A percentile compares a stretch with the other conserved stretches of the same genome.
These are phyloP conservation scores for Chlamydomonas reinhardtii DNA, from an alignment of 163 green algal species.

Conservation along the genomic window DNA sequence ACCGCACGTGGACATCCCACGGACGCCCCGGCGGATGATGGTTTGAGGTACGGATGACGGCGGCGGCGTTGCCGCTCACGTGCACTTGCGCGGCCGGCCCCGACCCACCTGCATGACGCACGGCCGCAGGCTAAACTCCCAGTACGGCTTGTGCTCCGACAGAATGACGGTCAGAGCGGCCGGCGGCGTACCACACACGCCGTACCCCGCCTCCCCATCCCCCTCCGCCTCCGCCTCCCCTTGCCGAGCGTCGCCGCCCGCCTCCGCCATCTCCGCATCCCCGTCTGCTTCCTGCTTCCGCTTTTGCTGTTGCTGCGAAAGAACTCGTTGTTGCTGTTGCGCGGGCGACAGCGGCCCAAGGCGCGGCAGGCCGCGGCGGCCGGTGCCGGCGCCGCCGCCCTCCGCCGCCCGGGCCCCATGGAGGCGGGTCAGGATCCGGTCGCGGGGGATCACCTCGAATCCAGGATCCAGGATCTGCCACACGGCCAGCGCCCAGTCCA, in stretches of 20 bases:
- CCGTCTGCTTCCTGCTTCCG: neutral
- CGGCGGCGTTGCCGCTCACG: too few species aligned
- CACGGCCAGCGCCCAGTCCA: slow-evolving; percentile 6
- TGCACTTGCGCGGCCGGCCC: too few species aligned
- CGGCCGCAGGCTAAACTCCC: neutral
- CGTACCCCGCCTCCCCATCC: neutral
- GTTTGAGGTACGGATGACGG: too few species aligned
- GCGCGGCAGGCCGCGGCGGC: too few species aligned
- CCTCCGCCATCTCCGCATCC: neutral
- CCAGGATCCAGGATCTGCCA: slow-evolving; percentile 12
- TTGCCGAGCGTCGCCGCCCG: neutral
- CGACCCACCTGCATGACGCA: slow-evolving; percentile 7
- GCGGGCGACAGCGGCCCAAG: too few species aligned
- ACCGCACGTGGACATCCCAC: too few species aligned
- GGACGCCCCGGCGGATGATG: too few species aligned
- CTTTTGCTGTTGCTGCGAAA: too few species aligned
- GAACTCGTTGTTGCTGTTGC: too few species aligned
- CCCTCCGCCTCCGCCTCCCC: too few species aligned
- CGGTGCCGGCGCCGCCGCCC: too few species aligned
- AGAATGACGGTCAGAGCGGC: slow-evolving; percentile 26
- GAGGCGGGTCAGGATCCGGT: neutral
- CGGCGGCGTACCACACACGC: slow-evolving; percentile 9
- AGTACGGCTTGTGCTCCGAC: neutral
- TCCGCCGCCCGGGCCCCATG: neutral
- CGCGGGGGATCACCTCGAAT: neutral